Evolutionary conservation across 345 rosid genomes (phyloP).

Genomic region (Stellera chamaejasme): DNA sequence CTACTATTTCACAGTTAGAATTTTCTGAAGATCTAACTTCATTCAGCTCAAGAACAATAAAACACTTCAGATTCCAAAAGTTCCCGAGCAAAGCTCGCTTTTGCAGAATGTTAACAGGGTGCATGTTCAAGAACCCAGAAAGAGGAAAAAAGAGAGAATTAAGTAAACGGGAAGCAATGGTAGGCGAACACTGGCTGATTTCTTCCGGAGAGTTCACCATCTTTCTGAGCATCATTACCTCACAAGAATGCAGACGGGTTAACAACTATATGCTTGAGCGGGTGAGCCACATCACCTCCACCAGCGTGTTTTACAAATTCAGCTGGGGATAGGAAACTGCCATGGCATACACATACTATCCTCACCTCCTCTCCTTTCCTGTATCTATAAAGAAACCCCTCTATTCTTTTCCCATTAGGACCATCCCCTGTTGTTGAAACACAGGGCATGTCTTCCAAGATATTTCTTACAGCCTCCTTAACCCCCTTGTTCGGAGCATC

Average conservation of each 20-base stretch:
- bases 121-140: slow-evolving; percentile 8
- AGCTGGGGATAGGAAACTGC: slow-evolving; percentile 70
- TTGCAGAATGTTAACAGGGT: not conserved
- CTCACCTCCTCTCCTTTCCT: slow-evolving; percentile 69
- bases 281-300: slow-evolving; percentile 54
- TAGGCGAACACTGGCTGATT: slow-evolving; percentile 9
- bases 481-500: slow-evolving; percentile 6
- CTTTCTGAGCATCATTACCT: not conserved
- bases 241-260: slow-evolving; percentile 43
- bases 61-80: not conserved
- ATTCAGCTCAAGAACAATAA: too few relatives aligned
- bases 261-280: slow-evolving; percentile 76
- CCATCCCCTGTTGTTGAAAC: slow-evolving; percentile 78
- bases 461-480: slow-evolving; percentile 24
- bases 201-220: not conserved
- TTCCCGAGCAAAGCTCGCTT: slow-evolving; percentile 6
- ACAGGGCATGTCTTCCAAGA: slow-evolving; percentile 76
- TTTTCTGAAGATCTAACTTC: too few relatives aligned
- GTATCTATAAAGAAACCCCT: slow-evolving; percentile 75
- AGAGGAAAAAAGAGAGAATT: too few relatives aligned
- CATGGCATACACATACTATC: slow-evolving; percentile 87
- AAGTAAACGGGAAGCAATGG: not conserved
- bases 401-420: slow-evolving; percentile 60
- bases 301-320: slow-evolving; percentile 91
- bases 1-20: too few relatives aligned